phyloP scores from a whole-genome alignment of 345 rosid genomes.

The Pistacia integerrima region DNA sequence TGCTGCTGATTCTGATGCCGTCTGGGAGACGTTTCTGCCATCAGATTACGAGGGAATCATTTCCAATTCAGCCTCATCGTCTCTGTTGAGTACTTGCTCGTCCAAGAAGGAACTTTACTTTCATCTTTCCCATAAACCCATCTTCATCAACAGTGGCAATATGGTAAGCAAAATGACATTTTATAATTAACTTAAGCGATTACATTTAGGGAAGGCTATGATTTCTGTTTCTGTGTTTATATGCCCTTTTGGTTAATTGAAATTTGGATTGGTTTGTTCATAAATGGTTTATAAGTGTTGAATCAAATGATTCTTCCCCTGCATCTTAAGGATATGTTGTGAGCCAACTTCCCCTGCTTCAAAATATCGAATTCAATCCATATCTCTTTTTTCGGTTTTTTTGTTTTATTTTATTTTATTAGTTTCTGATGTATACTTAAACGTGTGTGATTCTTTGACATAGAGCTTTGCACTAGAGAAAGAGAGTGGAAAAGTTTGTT shows the following conservation, averaged over 20 bases:
- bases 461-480: constrained; percentile 34
- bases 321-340: too few species aligned
- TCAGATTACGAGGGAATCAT: constrained; percentile 27
- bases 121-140: constrained; percentile 28
- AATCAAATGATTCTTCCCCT: too few species aligned
- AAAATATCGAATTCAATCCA: too few species aligned
- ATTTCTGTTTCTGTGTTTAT: too few species aligned
- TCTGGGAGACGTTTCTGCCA: constrained; percentile 43
- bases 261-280: too few species aligned
- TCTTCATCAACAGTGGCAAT: constrained; percentile 30
- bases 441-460: constrained; percentile 1
- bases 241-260: too few species aligned
- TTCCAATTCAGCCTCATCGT: constrained; percentile 8
- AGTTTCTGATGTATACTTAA: neutral
- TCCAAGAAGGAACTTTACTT: constrained; percentile 37
- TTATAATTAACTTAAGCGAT: too few species aligned
- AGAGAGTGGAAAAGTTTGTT: constrained; percentile 18
- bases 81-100: neutral
- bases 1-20: constrained; percentile 38
- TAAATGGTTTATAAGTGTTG: too few species aligned
- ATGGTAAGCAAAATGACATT: constrained; percentile 11
- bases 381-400: too few species aligned
- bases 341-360: too few species aligned
- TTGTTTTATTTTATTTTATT: too few species aligned
- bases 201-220: too few species aligned